Percentiles rank a stretch among this genome's conserved stretches.
These are phyloP conservation scores for Dothideomycetes sp. DNA, from an alignment of 2,329 filamentous ascomycete genomes.

Conservation along the genomic window DNA sequence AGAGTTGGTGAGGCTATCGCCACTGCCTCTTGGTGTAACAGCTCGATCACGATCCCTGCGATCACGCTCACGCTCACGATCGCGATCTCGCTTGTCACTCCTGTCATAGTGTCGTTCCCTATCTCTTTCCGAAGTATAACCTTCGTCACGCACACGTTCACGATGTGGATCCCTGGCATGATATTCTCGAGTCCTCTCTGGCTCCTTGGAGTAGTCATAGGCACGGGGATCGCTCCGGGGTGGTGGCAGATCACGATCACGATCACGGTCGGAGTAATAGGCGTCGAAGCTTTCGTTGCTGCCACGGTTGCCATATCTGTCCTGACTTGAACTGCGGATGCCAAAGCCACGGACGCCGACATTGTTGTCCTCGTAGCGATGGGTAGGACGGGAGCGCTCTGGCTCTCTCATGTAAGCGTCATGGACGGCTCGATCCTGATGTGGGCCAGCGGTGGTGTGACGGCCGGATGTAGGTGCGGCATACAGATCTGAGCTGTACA, in stretches of 20 bases:
- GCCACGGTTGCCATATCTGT: conserved; percentile 23
- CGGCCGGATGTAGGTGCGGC: conserved; percentile 32
- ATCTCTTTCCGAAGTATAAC: conserved; percentile 13
- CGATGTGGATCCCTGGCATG: conserved; percentile 16
- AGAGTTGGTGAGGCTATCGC: conserved; percentile 13
- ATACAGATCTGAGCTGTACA: conserved; percentile 1
- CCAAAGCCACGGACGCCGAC: conserved; percentile 41
- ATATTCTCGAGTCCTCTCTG: conserved; percentile 7
- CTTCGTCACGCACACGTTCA: conserved; percentile 11
- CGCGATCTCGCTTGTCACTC: conserved; percentile 19
- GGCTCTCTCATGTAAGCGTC: conserved; percentile 34
- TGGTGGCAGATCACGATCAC: conserved; percentile 11
- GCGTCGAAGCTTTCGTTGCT: conserved; percentile 35
- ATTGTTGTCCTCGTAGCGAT: conserved; percentile 33
- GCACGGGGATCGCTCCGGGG: conserved; percentile 16
- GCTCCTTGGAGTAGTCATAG: conserved; percentile 19
- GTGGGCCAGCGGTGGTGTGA: conserved; percentile 36
- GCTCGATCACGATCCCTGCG: conserved; percentile 24
- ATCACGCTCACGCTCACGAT: conserved; percentile 23
- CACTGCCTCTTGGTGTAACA: conserved; percentile 16
- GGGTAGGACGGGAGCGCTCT: conserved; percentile 22
- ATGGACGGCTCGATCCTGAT: conserved; percentile 40
- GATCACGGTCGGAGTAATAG: conserved; percentile 21
- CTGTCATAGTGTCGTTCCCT: conserved; percentile 15
- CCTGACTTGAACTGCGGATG: conserved; percentile 28